Percentiles rank a stretch among this genome's conserved stretches.
phyloP scores from a whole-genome alignment of 179 eudicot species.

The Spinacia oleracea region DNA sequence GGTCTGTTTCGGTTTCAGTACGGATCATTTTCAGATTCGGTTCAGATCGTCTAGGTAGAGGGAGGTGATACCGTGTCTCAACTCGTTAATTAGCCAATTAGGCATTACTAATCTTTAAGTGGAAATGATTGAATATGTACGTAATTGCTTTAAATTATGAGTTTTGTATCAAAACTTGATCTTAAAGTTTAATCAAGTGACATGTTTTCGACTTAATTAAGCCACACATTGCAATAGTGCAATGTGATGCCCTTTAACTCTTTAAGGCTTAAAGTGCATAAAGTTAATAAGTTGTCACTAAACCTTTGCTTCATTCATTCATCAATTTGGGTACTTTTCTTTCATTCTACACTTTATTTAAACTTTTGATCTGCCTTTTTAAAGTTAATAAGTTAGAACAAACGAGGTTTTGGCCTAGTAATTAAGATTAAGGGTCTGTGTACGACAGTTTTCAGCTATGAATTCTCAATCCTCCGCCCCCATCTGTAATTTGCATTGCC shows the following conservation, averaged over 20 bases:
- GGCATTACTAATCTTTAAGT: not conserved
- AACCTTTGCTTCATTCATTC: slow-evolving; percentile 14
- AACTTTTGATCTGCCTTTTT: slow-evolving; percentile 13
- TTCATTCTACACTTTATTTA: slow-evolving; percentile 11
- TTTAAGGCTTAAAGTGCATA: not conserved
- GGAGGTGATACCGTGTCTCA: no score
- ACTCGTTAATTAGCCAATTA: no score
- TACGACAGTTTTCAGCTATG: no score
- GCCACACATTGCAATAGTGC: not conserved
- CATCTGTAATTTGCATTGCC: no score
- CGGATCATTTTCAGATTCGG: no score
- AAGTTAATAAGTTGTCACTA: not conserved
- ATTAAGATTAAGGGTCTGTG: no score
- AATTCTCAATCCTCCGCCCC: no score
- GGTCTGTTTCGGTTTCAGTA: no score
- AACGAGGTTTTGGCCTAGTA: no score
- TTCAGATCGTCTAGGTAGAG: no score
- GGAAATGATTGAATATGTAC: not conserved
- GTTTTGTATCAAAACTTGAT: not conserved
- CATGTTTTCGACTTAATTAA: slow-evolving; percentile 10
- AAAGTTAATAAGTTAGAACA: not conserved
- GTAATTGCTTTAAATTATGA: not conserved
- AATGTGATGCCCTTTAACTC: not conserved
- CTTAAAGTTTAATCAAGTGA: not conserved
- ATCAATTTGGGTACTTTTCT: slow-evolving; percentile 23